A percentile compares a stretch with the other conserved stretches of the same genome.
phyloP scores from a whole-genome alignment of 2,329 filamentous ascomycete species.

The Fonsecaea nubica region DNA sequence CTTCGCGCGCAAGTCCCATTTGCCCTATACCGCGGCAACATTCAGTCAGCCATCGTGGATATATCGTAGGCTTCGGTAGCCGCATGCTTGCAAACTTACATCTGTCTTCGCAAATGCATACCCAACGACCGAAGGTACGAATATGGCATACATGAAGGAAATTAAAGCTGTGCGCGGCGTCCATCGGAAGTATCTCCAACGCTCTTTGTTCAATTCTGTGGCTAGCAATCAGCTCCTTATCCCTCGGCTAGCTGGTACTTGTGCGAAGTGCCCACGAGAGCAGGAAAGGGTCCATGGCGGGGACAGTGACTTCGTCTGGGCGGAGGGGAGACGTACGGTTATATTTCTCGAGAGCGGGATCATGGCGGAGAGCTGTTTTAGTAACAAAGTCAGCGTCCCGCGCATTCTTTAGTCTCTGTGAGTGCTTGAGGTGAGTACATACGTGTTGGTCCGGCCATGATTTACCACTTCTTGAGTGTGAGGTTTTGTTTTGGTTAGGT shows the following conservation, averaged over 20 bases:
- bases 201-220: constrained; percentile 69
- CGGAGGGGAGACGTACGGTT: constrained; percentile 50
- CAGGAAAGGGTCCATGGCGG: not conserved
- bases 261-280: not conserved
- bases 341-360: constrained; percentile 57
- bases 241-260: not conserved
- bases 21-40: constrained; percentile 67
- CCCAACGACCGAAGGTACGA: constrained; percentile 74
- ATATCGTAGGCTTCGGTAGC: not conserved
- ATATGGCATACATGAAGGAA: constrained; percentile 75
- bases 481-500: constrained; percentile 21
- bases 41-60: constrained; percentile 32
- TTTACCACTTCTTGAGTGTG: constrained; percentile 41
- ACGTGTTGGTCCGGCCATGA: constrained; percentile 61
- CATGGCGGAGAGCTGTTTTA: constrained; percentile 50
- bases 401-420: constrained; percentile 56
- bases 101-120: constrained; percentile 80
- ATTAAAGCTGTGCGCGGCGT: constrained; percentile 81
- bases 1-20: constrained; percentile 85
- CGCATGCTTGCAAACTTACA: constrained; percentile 63
- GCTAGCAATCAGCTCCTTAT: constrained; percentile 18
- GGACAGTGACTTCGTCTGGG: constrained; percentile 1
- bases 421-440: constrained; percentile 41
- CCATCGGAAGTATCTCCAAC: constrained; percentile 96
- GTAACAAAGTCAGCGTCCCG: constrained; percentile 19